phyloP scores from a whole-genome alignment of 306 rosid genomes.

The Glycine latifolia region DNA sequence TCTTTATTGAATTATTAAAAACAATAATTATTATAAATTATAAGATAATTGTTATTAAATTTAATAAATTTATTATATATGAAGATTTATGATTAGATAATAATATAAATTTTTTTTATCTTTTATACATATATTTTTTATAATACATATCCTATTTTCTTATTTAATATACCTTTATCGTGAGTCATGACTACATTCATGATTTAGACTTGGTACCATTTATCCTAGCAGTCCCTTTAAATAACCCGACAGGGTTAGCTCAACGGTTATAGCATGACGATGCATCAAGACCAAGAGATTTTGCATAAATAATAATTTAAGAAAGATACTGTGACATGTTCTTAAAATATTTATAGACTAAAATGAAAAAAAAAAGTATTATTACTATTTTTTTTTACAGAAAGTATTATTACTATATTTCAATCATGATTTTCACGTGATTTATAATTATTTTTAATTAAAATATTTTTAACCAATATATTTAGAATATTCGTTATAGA shows the following conservation, averaged over 20 bases:
- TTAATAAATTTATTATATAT: too few species aligned
- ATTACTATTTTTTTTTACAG: background rate
- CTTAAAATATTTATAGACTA: too few species aligned
- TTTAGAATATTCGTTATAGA: background rate
- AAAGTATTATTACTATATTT: background rate
- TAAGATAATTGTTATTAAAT: too few species aligned
- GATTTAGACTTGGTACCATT: conserved; percentile 19
- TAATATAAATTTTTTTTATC: too few species aligned
- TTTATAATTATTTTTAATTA: background rate
- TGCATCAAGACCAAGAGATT: background rate
- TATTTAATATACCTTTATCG: too few species aligned
- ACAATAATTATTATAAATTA: too few species aligned
- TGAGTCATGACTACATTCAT: background rate
- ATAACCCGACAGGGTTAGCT: background rate
- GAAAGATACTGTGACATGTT: background rate
- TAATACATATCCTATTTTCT: background rate
- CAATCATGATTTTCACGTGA: background rate
- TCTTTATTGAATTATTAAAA: too few species aligned
- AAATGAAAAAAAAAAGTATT: background rate
- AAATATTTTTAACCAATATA: background rate
- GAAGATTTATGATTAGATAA: too few species aligned
- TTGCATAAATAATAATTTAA: background rate
- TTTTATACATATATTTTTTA: too few species aligned
- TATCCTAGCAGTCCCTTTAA: background rate
- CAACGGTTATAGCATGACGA: conserved; percentile 1